Percentiles rank a stretch among this genome's conserved stretches.
These are phyloP conservation scores for Bipolaris cookei DNA, from an alignment of 2,329 filamentous ascomycete genomes.

Conservation along the genomic window DNA sequence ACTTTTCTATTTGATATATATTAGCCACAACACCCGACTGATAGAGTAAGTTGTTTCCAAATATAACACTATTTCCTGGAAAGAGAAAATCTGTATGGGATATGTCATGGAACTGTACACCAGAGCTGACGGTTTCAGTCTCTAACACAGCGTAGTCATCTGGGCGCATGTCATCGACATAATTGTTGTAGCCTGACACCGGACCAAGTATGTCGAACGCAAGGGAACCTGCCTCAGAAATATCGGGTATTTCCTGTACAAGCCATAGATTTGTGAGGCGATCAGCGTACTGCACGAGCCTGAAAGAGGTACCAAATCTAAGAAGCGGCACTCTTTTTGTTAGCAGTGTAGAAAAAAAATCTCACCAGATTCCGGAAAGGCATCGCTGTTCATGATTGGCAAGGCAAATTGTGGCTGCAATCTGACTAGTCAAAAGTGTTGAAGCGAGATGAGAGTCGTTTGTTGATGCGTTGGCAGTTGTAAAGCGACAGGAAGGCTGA, in stretches of 20 bases:
- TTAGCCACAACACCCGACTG: no score
- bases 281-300: no score
- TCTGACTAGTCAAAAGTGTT: background rate
- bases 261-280: no score
- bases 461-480: background rate
- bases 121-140: background rate
- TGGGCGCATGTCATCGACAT: background rate
- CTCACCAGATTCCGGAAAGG: background rate
- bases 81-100: background rate
- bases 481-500: constrained; percentile 5
- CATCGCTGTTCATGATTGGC: constrained; percentile 8
- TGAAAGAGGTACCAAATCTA: no score
- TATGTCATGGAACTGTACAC: no score
- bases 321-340: constrained; percentile 11
- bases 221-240: background rate
- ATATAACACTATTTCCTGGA: background rate
- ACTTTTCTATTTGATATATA: no score
- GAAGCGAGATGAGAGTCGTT: background rate
- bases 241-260: background rate
- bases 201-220: background rate
- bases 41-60: background rate
- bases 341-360: constrained; percentile 10
- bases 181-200: no score
- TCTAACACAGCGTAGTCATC: background rate
- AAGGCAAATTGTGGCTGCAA: background rate